phyloP scores from a whole-genome alignment of 2,329 filamentous ascomycete genomes.

The Dothideomycetes sp. region DNA sequence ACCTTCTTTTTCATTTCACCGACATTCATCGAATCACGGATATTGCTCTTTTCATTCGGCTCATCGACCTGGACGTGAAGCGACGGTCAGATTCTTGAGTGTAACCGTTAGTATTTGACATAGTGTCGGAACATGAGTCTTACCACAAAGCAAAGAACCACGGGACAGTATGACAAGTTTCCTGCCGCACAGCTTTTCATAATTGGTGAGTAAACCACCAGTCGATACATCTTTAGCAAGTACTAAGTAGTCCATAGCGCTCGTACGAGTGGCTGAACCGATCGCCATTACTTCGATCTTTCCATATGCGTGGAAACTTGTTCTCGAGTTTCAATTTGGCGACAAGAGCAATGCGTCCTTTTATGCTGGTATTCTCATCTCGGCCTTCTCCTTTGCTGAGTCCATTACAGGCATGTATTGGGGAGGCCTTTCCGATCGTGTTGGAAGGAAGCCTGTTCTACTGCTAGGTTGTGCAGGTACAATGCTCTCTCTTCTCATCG shows the following conservation, averaged over 20 bases:
- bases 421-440: slow-evolving; percentile 70
- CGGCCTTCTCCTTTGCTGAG: slow-evolving; percentile 74
- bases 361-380: slow-evolving; percentile 80
- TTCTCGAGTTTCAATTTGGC: slow-evolving; percentile 64
- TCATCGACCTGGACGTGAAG: no score
- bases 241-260: slow-evolving; percentile 43
- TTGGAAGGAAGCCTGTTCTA: slow-evolving; percentile 78
- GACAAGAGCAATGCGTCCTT: slow-evolving; percentile 67
- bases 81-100: background rate
- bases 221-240: background rate
- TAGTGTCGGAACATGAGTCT: slow-evolving; percentile 37
- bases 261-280: slow-evolving; percentile 85
- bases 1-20: no score
- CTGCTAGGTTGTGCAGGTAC: slow-evolving; percentile 73
- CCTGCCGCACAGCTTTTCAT: slow-evolving; percentile 74
- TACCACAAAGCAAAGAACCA: slow-evolving; percentile 42
- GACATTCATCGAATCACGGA: no score
- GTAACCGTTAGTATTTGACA: background rate
- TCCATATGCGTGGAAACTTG: slow-evolving; percentile 78
- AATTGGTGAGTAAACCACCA: slow-evolving; percentile 51
- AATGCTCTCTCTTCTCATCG: slow-evolving; percentile 69
- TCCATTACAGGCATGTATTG: slow-evolving; percentile 78
- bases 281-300: slow-evolving; percentile 90
- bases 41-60: no score
- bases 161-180: slow-evolving; percentile 62